Percentiles rank a stretch among this genome's conserved stretches.
Conservation (phyloP, 1,284 basidiomycete species). For the Malassezia sp. region DNA sequence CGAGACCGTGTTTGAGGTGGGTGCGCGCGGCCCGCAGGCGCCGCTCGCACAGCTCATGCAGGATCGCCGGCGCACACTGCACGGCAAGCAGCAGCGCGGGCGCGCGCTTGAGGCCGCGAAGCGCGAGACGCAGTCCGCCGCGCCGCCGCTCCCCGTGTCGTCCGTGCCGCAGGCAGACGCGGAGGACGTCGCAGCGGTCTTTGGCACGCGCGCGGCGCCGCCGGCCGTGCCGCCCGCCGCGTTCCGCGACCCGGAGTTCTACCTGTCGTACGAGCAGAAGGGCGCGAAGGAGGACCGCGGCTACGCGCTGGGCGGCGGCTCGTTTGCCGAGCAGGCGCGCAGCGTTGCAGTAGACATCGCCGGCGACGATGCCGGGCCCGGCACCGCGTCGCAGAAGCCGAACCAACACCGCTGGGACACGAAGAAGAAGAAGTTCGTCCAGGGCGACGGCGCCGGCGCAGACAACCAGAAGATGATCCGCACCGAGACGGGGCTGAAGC, state of each 20-base stretch:
- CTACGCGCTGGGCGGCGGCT: constrained; percentile 50
- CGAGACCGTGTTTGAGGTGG: constrained; percentile 88
- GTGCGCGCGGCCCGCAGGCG: constrained; percentile 57
- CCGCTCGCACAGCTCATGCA: constrained; percentile 60
- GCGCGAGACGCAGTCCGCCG: constrained; percentile 23
- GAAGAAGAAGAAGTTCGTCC: constrained; percentile 89
- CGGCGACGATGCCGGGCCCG: constrained; percentile 55
- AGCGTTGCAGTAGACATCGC: constrained; percentile 70
- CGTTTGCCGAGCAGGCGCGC: constrained; percentile 71
- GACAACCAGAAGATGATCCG: constrained; percentile 91
- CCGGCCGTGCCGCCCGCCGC: constrained; percentile 14
- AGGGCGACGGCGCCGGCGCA: constrained; percentile 68
- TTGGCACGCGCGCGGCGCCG: constrained; percentile 13
- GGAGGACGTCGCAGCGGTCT: constrained; percentile 22
- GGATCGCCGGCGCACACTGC: constrained; percentile 66
- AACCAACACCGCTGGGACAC: constrained; percentile 73
- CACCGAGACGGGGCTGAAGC: constrained; percentile 77
- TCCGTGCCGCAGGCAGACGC: constrained; percentile 6
- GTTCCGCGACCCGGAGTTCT: constrained; percentile 75
- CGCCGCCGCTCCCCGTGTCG: background rate
- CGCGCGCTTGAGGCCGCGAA: constrained; percentile 24
- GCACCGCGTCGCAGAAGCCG: constrained; percentile 37
- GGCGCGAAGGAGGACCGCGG: constrained; percentile 77
- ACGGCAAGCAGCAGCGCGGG: constrained; percentile 51
- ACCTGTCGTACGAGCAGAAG: constrained; percentile 79